These are phyloP conservation scores for Aegilops umbellulata DNA, from an alignment of 176 grass and related monocot species.

Conservation along the genomic window DNA sequence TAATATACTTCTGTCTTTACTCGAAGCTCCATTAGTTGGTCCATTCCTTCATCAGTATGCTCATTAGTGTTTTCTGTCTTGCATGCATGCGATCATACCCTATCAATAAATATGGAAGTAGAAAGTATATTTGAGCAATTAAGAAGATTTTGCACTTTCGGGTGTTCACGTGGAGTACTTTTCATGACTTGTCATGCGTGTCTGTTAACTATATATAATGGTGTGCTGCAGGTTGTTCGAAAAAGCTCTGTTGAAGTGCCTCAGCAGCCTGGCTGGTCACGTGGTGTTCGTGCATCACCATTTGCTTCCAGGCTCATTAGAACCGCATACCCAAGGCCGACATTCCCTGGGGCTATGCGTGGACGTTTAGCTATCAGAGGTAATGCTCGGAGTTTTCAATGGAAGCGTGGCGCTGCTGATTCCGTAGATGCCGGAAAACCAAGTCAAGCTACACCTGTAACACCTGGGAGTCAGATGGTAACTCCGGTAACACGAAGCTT, in stretches of 20 bases:
- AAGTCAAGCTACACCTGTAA: constrained; percentile 29
- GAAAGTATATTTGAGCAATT: neutral
- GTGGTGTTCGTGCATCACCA: constrained; percentile 40
- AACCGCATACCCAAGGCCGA: constrained; percentile 53
- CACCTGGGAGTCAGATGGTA: constrained; percentile 20
- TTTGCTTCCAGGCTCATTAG: constrained; percentile 60
- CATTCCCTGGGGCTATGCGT: constrained; percentile 45
- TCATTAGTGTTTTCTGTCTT: constrained; percentile 4
- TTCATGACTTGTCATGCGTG: constrained; percentile 1
- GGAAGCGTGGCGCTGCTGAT: constrained; percentile 64
- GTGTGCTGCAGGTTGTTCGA: constrained; percentile 57
- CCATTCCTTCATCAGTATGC: constrained; percentile 16
- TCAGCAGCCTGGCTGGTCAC: constrained; percentile 44
- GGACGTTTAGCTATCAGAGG: constrained; percentile 54
- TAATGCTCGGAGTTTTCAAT: constrained; percentile 75
- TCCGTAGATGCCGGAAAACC: constrained; percentile 23
- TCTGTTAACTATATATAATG: neutral
- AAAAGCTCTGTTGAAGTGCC: constrained; percentile 61
- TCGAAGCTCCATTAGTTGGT: neutral
- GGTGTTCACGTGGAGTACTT: neutral
- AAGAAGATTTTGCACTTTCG: neutral
- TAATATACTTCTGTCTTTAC: neutral
- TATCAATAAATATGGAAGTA: constrained; percentile 2
- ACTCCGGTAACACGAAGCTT: constrained; percentile 47
- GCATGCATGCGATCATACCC: neutral